phyloP scores from a whole-genome alignment of 441 rosid genomes.

The Manihot esculenta region DNA sequence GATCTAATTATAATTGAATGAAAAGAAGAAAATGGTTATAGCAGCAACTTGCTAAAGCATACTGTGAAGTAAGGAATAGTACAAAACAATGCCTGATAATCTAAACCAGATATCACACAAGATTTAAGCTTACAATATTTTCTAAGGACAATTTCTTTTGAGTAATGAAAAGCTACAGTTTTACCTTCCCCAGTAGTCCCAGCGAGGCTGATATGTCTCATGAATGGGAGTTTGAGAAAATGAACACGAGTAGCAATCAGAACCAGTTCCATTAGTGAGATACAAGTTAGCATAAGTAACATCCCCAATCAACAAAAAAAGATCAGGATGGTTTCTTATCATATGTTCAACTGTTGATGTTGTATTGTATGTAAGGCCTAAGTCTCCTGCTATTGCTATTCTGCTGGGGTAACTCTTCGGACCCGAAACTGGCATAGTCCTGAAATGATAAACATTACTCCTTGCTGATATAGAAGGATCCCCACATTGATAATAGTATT shows the following conservation, averaged over 20 bases:
- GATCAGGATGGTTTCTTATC: conserved; percentile 66
- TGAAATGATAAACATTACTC: conserved; percentile 55
- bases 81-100: not conserved
- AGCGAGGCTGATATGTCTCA: conserved; percentile 86
- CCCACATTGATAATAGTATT: conserved; percentile 70
- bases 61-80: not conserved
- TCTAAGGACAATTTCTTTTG: not conserved
- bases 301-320: conserved; percentile 67
- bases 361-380: conserved; percentile 76
- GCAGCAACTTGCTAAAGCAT: not conserved
- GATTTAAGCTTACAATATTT: not conserved
- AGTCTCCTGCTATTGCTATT: conserved; percentile 65
- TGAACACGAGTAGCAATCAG: conserved; percentile 53
- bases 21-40: not conserved
- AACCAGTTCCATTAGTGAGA: conserved; percentile 60
- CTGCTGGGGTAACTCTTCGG: conserved; percentile 54
- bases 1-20: not conserved
- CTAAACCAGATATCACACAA: not conserved
- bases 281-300: conserved; percentile 72
- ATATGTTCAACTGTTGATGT: conserved; percentile 55
- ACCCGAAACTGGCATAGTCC: conserved; percentile 69
- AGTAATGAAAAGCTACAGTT: not conserved
- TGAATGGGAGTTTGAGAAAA: conserved; percentile 40
- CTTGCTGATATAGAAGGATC: conserved; percentile 63
- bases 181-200: conserved; percentile 97